Base-by-base conservation (phyloP, 148 eudicot species). In the Salicornia ramosissima region DNA sequence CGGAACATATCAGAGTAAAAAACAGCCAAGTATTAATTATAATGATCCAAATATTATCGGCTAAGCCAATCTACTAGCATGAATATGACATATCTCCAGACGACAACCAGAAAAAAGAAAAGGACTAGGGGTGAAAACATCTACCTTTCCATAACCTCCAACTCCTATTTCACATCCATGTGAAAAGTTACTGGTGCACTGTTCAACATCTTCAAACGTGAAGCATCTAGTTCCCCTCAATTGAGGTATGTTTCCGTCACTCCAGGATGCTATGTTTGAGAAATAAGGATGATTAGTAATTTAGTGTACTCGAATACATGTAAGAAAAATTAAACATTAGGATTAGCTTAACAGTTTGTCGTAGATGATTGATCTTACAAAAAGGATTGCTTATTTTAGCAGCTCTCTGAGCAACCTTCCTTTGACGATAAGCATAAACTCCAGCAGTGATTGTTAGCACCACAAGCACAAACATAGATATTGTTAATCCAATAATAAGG, bases 131-230 rank as follows among this genome's bases (percentile, higher is more conserved):
- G n/a, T n/a, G 14, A 1, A n/a, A n/a, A n/a, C 21, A 58, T 18
- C 13, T 58, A 88, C 93, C 93, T 84, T 88, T 66, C 93, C 93
- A 40, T 86, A 88, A 34, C 93, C 93, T 54, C 93, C 93, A 67
- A 54, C 67, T 67, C 93, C 93, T 71, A 88, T 86, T 77, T 78
- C 68, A 39, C 79, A 80, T 60, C 50, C 81, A 72, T 78, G 78
- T 46, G 86, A 84, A 70, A 88, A 88, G 73, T 74, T 69, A 73
- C 80, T 54, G 8, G 90, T 86, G 66, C 74, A 79, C 70, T 81
- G 74, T 51, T 70, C 65, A 34, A 88, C 75, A 33, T 88, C 92
- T 79, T 86, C 92, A 77, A 83, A 88, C 22, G 86, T 75, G 78
- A 82, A 77, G 81, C 83, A 84, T 72, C 69, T 86, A 36, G 85